Conservation (phyloP, 2,329 filamentous ascomycete genomes). For the Aspergillus ustus region DNA sequence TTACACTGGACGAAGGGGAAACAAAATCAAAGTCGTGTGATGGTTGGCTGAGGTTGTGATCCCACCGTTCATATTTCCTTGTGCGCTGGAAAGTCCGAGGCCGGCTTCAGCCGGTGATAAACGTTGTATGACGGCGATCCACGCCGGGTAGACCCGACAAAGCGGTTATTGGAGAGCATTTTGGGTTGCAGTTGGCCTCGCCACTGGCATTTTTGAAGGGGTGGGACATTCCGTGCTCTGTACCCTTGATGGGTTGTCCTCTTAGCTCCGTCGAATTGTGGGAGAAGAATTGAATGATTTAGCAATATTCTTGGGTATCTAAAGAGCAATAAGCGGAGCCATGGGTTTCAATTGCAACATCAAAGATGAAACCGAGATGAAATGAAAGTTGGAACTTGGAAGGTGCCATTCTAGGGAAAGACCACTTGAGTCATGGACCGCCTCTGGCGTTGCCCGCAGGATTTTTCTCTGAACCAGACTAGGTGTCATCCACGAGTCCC, state of each 20-base stretch:
- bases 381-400: neutral
- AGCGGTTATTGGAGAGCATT: constrained; percentile 22
- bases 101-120: neutral
- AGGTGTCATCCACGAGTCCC: constrained; percentile 3
- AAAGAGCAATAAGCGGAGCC: neutral
- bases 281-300: neutral
- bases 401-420: neutral
- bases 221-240: neutral
- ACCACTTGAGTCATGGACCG: neutral
- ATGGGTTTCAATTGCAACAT: neutral
- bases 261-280: neutral
- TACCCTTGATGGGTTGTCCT: neutral
- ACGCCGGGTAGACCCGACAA: constrained; percentile 24
- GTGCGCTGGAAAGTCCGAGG: neutral
- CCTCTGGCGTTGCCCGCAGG: too few relatives aligned
- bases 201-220: neutral
- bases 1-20: neutral
- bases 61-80: neutral
- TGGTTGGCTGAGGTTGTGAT: neutral
- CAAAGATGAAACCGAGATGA: neutral
- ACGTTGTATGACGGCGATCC: constrained; percentile 1
- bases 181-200: neutral
- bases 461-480: neutral
- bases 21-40: constrained; percentile 1
- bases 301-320: too few relatives aligned